A percentile compares a stretch with the other conserved stretches of the same genome.
Conservation (phyloP, 495 filamentous ascomycete genomes). For the Neurospora cerealis region DNA sequence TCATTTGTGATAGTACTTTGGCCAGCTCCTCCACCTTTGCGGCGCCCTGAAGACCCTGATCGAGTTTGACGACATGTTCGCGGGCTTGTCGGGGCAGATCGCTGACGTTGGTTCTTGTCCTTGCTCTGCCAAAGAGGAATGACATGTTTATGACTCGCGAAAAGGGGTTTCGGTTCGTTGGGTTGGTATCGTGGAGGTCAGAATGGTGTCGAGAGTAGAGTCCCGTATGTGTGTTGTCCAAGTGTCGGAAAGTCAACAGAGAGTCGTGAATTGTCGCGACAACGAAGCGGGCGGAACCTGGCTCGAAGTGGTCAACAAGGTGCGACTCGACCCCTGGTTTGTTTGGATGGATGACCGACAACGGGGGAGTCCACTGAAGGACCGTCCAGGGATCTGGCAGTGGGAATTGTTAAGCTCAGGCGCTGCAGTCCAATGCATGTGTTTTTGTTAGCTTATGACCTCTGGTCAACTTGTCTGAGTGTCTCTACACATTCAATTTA, state of each 20-base stretch:
- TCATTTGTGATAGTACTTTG: conserved; percentile 71
- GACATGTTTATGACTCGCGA: conserved; percentile 48
- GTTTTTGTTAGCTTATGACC: background rate
- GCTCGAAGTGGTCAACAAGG: background rate
- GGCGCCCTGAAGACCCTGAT: conserved; percentile 35
- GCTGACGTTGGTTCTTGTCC: conserved; percentile 43
- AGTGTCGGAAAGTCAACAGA: background rate
- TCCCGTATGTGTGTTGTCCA: background rate
- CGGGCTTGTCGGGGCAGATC: conserved; percentile 44
- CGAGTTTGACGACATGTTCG: conserved; percentile 44
- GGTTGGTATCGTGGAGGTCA: background rate
- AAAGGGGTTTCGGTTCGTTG: too few species aligned
- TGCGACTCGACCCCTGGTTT: background rate
- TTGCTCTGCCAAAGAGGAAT: conserved; percentile 79
- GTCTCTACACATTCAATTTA: background rate
- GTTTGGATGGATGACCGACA: background rate
- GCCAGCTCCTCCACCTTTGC: conserved; percentile 49
- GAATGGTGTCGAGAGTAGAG: background rate
- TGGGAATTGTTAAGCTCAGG: background rate
- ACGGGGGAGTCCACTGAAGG: background rate
- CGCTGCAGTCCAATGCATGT: background rate
- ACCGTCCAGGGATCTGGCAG: background rate
- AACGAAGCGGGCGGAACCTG: background rate
- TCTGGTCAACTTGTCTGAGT: background rate
- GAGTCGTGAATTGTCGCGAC: background rate